Conservation (phyloP, 1,284 basidiomycete genomes). For the Ganoderma lucidum region DNA sequence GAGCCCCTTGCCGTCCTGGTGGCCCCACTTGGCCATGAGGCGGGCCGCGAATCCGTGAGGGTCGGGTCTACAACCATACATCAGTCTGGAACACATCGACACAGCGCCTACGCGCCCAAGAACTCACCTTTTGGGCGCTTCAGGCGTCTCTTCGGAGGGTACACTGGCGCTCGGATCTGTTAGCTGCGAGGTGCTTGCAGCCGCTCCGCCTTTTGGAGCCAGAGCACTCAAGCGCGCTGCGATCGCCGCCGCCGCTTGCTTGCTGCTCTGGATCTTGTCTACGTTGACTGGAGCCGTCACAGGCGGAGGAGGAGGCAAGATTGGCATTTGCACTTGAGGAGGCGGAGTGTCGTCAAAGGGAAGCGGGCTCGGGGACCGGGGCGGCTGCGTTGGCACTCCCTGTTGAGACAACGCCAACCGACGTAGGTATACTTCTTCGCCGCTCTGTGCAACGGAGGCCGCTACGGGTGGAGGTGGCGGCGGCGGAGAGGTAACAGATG, state of each 20-base stretch:
- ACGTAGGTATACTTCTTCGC: slow-evolving; percentile 77
- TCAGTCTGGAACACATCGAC: background rate
- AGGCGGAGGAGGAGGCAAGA: slow-evolving; percentile 55
- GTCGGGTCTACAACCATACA: slow-evolving; percentile 55
- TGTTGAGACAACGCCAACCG: slow-evolving; percentile 62
- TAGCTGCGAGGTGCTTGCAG: slow-evolving; percentile 38
- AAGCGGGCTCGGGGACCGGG: slow-evolving; percentile 40
- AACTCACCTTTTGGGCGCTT: slow-evolving; percentile 43
- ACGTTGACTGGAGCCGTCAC: slow-evolving; percentile 50
- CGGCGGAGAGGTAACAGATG: slow-evolving; percentile 18
- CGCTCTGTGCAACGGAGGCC: slow-evolving; percentile 51
- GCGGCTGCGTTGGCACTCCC: slow-evolving; percentile 44
- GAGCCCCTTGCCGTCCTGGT: slow-evolving; percentile 91
- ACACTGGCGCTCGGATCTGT: slow-evolving; percentile 32
- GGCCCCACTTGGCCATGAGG: slow-evolving; percentile 93
- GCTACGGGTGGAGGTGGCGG: slow-evolving; percentile 28
- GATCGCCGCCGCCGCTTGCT: slow-evolving; percentile 82
- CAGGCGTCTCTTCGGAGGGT: slow-evolving; percentile 41
- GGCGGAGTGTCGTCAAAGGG: slow-evolving; percentile 30
- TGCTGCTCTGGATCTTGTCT: slow-evolving; percentile 61
- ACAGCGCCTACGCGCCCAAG: background rate
- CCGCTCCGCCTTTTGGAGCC: slow-evolving; percentile 48
- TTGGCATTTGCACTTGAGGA: slow-evolving; percentile 71
- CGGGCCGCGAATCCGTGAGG: slow-evolving; percentile 79
- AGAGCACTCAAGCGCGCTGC: slow-evolving; percentile 75